Conservation (phyloP, 129 eudicot genomes). For the Chrysanthemum seticuspe region DNA sequence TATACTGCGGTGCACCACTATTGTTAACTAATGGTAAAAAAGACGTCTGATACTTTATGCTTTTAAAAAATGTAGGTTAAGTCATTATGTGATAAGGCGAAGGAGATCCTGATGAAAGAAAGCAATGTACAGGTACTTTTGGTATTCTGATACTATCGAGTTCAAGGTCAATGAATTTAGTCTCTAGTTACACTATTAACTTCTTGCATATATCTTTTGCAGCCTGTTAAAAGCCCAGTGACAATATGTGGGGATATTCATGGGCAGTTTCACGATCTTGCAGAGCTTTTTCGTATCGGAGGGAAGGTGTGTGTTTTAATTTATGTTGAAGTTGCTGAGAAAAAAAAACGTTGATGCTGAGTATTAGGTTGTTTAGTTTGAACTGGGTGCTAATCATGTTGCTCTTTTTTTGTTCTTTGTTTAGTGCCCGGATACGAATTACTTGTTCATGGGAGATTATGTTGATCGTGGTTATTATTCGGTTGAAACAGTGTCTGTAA, state of each 20-base stretch:
- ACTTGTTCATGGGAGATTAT: conserved; percentile 95
- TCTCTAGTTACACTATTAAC: conserved; percentile 15
- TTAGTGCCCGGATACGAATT: conserved; percentile 95
- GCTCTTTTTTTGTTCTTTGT: conserved; percentile 22
- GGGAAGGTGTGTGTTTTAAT: conserved; percentile 59
- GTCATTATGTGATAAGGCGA: conserved; percentile 81
- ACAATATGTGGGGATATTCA: conserved; percentile 98
- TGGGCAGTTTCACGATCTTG: conserved; percentile 98
- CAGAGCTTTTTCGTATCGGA: conserved; percentile 92
- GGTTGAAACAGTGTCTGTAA: conserved; percentile 90
- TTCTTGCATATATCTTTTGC: conserved; percentile 21
- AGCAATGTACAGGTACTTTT: conserved; percentile 87
- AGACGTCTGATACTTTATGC: not conserved
- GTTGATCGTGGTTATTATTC: conserved; percentile 98
- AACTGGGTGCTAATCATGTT: conserved; percentile 8
- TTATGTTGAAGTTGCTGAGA: not conserved
- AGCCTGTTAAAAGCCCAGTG: conserved; percentile 98
- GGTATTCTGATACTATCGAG: not conserved
- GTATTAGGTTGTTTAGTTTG: not conserved
- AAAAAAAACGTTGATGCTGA: not conserved
- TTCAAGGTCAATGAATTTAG: not conserved
- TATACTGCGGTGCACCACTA: too few relatives aligned
- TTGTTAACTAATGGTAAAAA: not conserved
- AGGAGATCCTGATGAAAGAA: conserved; percentile 87
- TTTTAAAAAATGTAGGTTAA: conserved; percentile 48